Percentiles rank a stretch among this genome's conserved stretches.
These are phyloP conservation scores for Pseudopithomyces chartarum DNA, from an alignment of 2,329 filamentous ascomycete genomes.

Conservation along the genomic window DNA sequence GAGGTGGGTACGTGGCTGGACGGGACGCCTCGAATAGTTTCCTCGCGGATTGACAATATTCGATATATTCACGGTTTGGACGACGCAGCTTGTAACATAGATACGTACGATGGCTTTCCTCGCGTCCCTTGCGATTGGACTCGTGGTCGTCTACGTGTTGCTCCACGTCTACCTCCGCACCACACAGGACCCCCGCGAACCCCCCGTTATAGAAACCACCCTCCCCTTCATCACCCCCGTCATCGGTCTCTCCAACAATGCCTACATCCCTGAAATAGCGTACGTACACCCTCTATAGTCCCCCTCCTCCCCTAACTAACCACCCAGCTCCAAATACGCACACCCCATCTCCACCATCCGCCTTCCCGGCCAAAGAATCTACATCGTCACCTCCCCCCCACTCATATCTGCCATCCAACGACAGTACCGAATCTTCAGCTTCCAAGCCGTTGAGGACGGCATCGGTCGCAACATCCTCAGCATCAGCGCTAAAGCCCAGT, in stretches of 20 bases:
- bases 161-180: constrained; percentile 3
- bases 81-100: background rate
- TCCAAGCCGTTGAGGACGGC: constrained; percentile 45
- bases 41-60: too few species aligned
- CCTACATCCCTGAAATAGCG: constrained; percentile 8
- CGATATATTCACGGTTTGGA: too few species aligned
- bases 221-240: constrained; percentile 12
- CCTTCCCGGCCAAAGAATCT: constrained; percentile 45
- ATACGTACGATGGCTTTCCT: background rate
- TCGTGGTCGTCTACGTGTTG: constrained; percentile 3
- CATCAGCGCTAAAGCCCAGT: constrained; percentile 29
- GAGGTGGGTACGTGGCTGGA: too few species aligned
- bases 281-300: background rate
- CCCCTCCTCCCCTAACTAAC: background rate
- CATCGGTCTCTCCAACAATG: constrained; percentile 8
- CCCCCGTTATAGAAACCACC: constrained; percentile 6
- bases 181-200: constrained; percentile 16
- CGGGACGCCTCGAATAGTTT: too few species aligned
- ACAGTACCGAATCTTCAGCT: constrained; percentile 40
- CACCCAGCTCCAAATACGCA: background rate
- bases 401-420: constrained; percentile 45
- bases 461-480: constrained; percentile 38
- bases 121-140: background rate
- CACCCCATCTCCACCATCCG: constrained; percentile 48
- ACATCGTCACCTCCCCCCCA: constrained; percentile 42